phyloP scores from a whole-genome alignment of 768 basidiomycete species.

The Atractiella rhizophila region DNA sequence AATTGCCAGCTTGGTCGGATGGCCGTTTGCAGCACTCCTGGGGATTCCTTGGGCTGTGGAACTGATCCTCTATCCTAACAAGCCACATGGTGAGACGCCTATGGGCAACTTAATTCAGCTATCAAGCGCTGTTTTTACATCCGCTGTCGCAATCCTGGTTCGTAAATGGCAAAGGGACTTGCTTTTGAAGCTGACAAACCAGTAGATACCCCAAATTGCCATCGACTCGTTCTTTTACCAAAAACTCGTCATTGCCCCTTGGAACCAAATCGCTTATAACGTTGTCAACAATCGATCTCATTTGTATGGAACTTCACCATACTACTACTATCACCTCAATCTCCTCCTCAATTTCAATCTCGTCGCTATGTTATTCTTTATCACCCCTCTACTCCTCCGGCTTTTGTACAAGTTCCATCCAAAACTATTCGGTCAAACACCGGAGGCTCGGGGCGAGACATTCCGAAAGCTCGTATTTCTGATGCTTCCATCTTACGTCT shows the following conservation, averaged over 20 bases:
- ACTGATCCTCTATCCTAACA: background rate
- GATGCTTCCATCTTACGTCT: slow-evolving; percentile 74
- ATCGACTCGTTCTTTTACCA: slow-evolving; percentile 76
- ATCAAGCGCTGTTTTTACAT: slow-evolving; percentile 25
- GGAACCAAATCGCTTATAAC: slow-evolving; percentile 87
- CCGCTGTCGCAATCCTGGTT: slow-evolving; percentile 39
- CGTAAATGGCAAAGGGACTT: background rate
- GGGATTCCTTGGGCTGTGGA: slow-evolving; percentile 73
- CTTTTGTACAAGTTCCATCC: slow-evolving; percentile 51
- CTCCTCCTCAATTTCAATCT: slow-evolving; percentile 85
- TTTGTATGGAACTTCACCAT: slow-evolving; percentile 75
- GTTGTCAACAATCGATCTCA: slow-evolving; percentile 76
- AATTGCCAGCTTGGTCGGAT: slow-evolving; percentile 64
- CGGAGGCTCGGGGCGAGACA: slow-evolving; percentile 20
- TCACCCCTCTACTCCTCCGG: slow-evolving; percentile 50
- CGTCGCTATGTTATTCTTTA: slow-evolving; percentile 48
- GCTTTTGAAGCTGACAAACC: background rate
- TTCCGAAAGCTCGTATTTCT: slow-evolving; percentile 39
- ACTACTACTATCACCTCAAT: slow-evolving; percentile 65
- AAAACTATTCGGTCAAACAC: slow-evolving; percentile 34
- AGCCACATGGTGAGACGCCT: background rate
- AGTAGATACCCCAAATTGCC: slow-evolving; percentile 55
- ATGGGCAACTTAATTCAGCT: background rate
- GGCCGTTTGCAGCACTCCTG: slow-evolving; percentile 82
- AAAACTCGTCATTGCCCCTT: slow-evolving; percentile 48